Evolutionary conservation across 2,329 filamentous ascomycete genomes (phyloP).

Genomic region (Epichloe baconii): DNA sequence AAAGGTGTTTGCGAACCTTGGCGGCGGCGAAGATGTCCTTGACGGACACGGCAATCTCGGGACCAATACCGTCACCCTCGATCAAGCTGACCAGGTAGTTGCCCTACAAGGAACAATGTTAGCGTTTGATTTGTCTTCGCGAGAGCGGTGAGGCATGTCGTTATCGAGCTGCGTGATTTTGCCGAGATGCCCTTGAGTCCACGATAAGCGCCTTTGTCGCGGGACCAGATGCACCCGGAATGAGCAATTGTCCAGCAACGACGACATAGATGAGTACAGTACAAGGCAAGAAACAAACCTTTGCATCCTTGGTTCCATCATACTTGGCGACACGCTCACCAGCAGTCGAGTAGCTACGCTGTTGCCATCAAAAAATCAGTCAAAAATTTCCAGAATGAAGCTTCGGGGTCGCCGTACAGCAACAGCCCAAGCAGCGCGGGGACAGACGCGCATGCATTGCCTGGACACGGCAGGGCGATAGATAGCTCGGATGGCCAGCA

Average conservation of each 20-base stretch:
- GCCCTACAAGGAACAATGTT: constrained; percentile 41
- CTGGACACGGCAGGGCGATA: constrained; percentile 55
- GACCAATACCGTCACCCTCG: constrained; percentile 97
- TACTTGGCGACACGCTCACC: constrained; percentile 79
- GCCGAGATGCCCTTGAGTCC: constrained; percentile 12
- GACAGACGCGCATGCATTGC: constrained; percentile 63
- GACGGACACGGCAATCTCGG: constrained; percentile 93
- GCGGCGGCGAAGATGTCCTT: constrained; percentile 98
- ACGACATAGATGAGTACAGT: neutral
- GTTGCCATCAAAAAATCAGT: constrained; percentile 24
- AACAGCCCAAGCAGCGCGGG: constrained; percentile 34
- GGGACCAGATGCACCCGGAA: neutral
- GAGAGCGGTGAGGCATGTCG: neutral
- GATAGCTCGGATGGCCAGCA: constrained; percentile 74
- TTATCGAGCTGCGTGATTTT: constrained; percentile 7
- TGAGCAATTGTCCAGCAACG: neutral
- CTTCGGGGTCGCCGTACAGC: constrained; percentile 16
- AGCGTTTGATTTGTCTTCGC: neutral
- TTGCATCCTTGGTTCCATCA: constrained; percentile 74
- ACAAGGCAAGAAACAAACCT: constrained; percentile 45
- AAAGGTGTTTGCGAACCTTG: constrained; percentile 45
- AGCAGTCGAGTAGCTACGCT: constrained; percentile 51
- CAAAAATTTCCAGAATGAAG: neutral
- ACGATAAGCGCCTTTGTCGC: neutral
- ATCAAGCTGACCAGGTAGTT: constrained; percentile 95